Conservation (phyloP, 2,329 filamentous ascomycete genomes). For the Colletotrichum phormii region DNA sequence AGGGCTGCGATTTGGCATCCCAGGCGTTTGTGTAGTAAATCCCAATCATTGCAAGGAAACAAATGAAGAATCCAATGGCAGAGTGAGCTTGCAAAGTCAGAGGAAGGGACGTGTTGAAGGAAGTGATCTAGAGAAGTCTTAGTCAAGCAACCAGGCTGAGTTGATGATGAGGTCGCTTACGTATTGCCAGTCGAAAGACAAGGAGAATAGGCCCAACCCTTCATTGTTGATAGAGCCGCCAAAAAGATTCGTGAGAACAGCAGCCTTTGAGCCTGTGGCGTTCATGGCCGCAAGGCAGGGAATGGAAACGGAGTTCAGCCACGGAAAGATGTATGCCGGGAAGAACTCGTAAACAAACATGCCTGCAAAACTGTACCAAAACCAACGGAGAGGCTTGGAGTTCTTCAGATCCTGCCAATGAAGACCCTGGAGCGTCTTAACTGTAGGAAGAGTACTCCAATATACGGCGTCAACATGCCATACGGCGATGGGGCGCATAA, state of each 20-base stretch:
- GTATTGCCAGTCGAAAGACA: constrained; percentile 68
- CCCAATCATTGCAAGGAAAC: constrained; percentile 61
- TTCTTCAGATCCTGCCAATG: constrained; percentile 64
- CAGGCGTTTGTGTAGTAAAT: constrained; percentile 65
- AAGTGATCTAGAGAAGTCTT: constrained; percentile 58
- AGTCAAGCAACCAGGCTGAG: neutral
- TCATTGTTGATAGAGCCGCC: constrained; percentile 65
- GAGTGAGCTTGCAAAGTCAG: constrained; percentile 61
- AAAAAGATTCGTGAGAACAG: constrained; percentile 59
- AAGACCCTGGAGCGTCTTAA: constrained; percentile 65
- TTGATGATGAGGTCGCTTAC: constrained; percentile 48
- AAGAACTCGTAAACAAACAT: constrained; percentile 65
- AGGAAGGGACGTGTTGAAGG: constrained; percentile 63
- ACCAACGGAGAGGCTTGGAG: constrained; percentile 62
- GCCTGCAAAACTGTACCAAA: constrained; percentile 61
- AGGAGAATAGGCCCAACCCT: constrained; percentile 59
- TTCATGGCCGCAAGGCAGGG: constrained; percentile 65
- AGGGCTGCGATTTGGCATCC: constrained; percentile 58
- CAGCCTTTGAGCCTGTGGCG: constrained; percentile 57
- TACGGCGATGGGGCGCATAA: constrained; percentile 65
- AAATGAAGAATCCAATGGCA: constrained; percentile 58
- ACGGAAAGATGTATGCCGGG: constrained; percentile 66
- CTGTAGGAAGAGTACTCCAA: constrained; percentile 64
- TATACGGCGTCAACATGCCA: constrained; percentile 69
- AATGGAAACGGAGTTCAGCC: constrained; percentile 66